phyloP scores from a whole-genome alignment of 2,329 filamentous ascomycete species.

The Periconia sp. region DNA sequence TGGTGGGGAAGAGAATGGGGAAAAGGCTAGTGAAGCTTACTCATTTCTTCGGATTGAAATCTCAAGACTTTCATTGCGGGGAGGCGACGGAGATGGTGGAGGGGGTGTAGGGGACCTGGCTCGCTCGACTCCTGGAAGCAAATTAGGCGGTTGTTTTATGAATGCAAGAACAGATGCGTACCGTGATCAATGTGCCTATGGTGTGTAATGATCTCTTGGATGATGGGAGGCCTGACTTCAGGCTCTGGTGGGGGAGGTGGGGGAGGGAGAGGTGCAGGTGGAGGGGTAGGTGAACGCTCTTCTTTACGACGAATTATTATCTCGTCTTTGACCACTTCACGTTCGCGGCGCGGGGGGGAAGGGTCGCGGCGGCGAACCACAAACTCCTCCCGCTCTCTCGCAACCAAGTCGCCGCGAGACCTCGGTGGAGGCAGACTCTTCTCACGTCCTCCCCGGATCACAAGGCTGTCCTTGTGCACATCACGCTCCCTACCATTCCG shows the following conservation, averaged over 20 bases:
- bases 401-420: conserved; percentile 39
- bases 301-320: conserved; percentile 50
- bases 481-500: conserved; percentile 36
- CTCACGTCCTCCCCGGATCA: conserved; percentile 35
- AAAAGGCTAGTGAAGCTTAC: conserved; percentile 37
- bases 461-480: conserved; percentile 37
- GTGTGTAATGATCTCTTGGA: conserved; percentile 86
- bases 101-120: conserved; percentile 53
- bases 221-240: conserved; percentile 76
- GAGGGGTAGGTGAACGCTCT: conserved; percentile 54
- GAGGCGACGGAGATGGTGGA: conserved; percentile 51
- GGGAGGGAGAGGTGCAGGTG: conserved; percentile 47
- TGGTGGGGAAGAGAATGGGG: neutral
- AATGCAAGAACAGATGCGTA: conserved; percentile 46
- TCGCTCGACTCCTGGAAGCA: conserved; percentile 46
- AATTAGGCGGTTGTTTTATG: conserved; percentile 4
- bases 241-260: conserved; percentile 59
- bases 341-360: conserved; percentile 38
- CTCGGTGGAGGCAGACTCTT: conserved; percentile 39
- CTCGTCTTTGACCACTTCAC: conserved; percentile 41
- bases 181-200: conserved; percentile 87
- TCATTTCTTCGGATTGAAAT: conserved; percentile 57
- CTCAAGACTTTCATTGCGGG: conserved; percentile 56
- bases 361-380: conserved; percentile 42
- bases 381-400: conserved; percentile 46